Evolutionary conservation across 768 basidiomycete genomes (phyloP).

Genomic region (Tephrocybe sp.): DNA sequence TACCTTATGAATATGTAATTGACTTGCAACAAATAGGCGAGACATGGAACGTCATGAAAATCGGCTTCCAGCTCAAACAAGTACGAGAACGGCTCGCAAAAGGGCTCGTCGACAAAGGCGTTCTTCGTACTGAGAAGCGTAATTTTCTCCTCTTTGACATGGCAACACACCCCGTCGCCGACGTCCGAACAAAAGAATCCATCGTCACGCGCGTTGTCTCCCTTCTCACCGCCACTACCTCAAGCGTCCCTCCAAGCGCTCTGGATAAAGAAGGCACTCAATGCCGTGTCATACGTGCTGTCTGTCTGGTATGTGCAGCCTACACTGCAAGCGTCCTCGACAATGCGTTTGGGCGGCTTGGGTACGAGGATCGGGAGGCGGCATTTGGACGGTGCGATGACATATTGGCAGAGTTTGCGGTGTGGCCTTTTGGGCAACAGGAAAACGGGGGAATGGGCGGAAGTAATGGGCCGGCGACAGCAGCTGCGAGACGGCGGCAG

Average conservation of each 20-base stretch:
- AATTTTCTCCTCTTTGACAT: conserved; percentile 99
- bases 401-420: conserved; percentile 84
- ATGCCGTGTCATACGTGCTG: conserved; percentile 75
- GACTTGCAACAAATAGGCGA: conserved; percentile 59
- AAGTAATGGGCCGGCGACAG: conserved; percentile 18
- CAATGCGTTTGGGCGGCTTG: conserved; percentile 85
- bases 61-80: conserved; percentile 98
- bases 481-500: conserved; percentile 33
- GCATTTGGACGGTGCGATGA: conserved; percentile 95
- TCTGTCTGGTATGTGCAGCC: conserved; percentile 85
- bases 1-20: background rate
- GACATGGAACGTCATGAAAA: conserved; percentile 99
- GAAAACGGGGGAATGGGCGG: conserved; percentile 25
- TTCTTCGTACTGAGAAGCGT: conserved; percentile 97
- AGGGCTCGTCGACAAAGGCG: conserved; percentile 96
- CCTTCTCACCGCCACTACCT: conserved; percentile 80
- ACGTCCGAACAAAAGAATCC: conserved; percentile 84
- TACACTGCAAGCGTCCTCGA: conserved; percentile 96
- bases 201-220: conserved; percentile 74
- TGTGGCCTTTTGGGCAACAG: conserved; percentile 77
- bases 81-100: conserved; percentile 97
- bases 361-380: conserved; percentile 90
- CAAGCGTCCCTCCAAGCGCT: conserved; percentile 72
- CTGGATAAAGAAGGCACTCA: conserved; percentile 77
- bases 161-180: conserved; percentile 98